Conservation (phyloP, 2,329 filamentous ascomycete species). For the Beauveria sp. region DNA sequence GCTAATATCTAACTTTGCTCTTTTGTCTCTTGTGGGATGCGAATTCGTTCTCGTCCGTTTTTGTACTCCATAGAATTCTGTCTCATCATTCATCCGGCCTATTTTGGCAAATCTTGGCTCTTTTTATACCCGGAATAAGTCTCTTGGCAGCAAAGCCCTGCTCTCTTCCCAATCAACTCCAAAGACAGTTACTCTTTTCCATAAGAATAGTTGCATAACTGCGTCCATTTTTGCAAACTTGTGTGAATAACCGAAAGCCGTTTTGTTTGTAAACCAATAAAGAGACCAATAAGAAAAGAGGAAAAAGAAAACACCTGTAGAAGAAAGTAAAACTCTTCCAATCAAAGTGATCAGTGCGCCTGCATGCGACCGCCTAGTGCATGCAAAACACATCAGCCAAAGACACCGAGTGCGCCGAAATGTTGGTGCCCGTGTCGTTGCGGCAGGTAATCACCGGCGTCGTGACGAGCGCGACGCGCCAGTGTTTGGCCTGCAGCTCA, state of each 20-base stretch:
- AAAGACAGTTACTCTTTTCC: not conserved
- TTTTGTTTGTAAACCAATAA: not conserved
- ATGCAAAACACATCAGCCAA: constrained; percentile 43
- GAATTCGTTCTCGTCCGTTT: not conserved
- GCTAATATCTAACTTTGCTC: not conserved
- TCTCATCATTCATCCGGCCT: not conserved
- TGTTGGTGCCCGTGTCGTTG: constrained; percentile 40
- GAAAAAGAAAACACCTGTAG: no score
- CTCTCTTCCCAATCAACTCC: not conserved
- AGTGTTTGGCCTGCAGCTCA: constrained; percentile 42
- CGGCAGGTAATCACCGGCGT: constrained; percentile 48
- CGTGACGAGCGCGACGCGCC: constrained; percentile 44
- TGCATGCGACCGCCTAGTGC: constrained; percentile 24
- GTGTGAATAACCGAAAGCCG: not conserved
- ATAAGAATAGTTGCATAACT: not conserved
- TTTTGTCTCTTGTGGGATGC: not conserved
- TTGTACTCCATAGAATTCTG: not conserved
- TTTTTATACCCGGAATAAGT: not conserved
- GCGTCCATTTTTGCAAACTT: not conserved
- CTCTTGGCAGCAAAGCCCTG: not conserved
- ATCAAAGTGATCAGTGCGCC: no score
- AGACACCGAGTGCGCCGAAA: constrained; percentile 36
- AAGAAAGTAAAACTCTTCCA: no score
- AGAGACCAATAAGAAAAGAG: not conserved
- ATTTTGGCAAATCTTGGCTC: not conserved